phyloP scores from a whole-genome alignment of 2,329 filamentous ascomycete genomes.

The Fonsecaea erecta region DNA sequence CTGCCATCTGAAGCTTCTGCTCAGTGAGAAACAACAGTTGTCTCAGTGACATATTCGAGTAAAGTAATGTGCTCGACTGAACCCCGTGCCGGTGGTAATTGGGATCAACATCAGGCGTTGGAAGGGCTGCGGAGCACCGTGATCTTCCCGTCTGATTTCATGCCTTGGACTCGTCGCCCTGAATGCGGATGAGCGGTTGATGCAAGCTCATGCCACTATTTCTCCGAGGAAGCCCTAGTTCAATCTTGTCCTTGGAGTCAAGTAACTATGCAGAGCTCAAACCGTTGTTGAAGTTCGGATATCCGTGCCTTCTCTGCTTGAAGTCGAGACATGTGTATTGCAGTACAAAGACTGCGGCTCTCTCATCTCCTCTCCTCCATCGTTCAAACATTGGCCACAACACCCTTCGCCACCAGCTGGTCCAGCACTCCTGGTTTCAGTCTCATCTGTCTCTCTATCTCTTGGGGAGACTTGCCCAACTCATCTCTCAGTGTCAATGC shows the following conservation, averaged over 20 bases:
- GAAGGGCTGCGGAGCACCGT: too few species aligned
- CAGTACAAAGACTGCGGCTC: background rate
- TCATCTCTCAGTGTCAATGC: conserved; percentile 55
- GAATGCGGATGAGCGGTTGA: background rate
- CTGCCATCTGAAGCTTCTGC: too few species aligned
- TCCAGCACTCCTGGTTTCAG: conserved; percentile 52
- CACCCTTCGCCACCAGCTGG: conserved; percentile 24
- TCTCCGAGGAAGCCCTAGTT: background rate
- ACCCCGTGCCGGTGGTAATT: too few species aligned
- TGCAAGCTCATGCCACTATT: background rate
- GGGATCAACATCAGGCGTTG: too few species aligned
- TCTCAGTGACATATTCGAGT: too few species aligned
- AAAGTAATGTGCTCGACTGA: too few species aligned
- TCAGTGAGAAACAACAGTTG: too few species aligned
- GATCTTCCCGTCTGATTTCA: too few species aligned
- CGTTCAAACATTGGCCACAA: conserved; percentile 31
- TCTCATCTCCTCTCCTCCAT: background rate
- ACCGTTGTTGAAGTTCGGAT: background rate
- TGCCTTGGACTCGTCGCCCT: background rate
- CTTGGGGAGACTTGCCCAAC: conserved; percentile 41
- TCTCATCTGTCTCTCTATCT: conserved; percentile 53
- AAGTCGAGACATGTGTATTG: background rate
- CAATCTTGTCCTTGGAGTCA: background rate
- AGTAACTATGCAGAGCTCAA: background rate
- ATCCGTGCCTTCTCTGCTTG: background rate